Conservation (phyloP, 352 stramenopile species). For the Nothophytophthora sp. region DNA sequence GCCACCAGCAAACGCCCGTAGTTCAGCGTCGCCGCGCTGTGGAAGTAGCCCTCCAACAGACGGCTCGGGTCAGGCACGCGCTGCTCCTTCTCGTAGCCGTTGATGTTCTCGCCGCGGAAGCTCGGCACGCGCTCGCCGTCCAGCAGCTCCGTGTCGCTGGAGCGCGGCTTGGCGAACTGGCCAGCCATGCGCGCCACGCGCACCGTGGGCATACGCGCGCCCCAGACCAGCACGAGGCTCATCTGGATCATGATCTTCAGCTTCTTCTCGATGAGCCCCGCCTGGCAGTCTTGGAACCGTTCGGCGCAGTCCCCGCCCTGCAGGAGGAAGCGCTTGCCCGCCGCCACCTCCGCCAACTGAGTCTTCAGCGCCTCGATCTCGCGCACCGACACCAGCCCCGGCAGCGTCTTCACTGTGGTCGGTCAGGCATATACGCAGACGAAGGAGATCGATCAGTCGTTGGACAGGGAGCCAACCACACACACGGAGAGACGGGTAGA, state of each 20-base stretch:
- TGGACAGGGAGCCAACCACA: too few relatives aligned
- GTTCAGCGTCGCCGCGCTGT: constrained; percentile 97
- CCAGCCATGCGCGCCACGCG: constrained; percentile 97
- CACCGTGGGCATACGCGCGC: constrained; percentile 96
- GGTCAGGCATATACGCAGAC: constrained; percentile 15
- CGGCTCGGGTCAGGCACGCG: constrained; percentile 93
- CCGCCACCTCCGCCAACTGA: constrained; percentile 92
- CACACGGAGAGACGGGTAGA: too few relatives aligned
- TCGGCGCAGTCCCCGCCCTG: constrained; percentile 99
- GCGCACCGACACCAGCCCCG: constrained; percentile 95
- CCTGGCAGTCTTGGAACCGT: constrained; percentile 93
- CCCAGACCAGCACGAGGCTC: constrained; percentile 97
- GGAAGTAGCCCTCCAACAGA: constrained; percentile 97
- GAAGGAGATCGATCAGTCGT: too few relatives aligned
- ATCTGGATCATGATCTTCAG: constrained; percentile 97
- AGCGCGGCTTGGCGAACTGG: constrained; percentile 98
- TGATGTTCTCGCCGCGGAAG: constrained; percentile 99
- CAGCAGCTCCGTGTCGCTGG: constrained; percentile 93
- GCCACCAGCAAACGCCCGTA: constrained; percentile 95
- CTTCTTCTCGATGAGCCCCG: constrained; percentile 90
- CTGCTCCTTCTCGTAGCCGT: constrained; percentile 92
- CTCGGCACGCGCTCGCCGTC: constrained; percentile 95
- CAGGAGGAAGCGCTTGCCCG: constrained; percentile 97
- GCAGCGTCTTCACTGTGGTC: constrained; percentile 68
- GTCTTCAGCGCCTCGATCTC: constrained; percentile 94